Evolutionary conservation across 2,329 filamentous ascomycete species (phyloP), one percentile per base, ranked within the genome.

Genomic region (Thermothelomyces thermophilus): DNA sequence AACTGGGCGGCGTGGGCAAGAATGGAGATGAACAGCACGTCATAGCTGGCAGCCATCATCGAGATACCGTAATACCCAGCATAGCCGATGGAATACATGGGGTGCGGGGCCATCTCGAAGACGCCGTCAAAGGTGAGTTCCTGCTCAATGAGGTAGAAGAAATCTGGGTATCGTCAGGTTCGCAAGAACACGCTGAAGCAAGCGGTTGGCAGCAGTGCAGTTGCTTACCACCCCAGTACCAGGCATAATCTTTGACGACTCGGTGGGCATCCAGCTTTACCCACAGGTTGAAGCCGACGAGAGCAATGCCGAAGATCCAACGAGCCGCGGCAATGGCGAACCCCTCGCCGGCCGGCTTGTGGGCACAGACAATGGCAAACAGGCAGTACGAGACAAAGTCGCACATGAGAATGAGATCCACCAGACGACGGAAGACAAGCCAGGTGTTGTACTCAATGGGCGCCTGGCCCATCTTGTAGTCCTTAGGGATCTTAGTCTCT

Each of bases 371-470:
- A 60, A 95, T 81, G 59, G 93, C 91, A 72, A 97, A 98, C 51
- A 96, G 81, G 68, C 88, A 93, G 75, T 97, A 98, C 42, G 91
- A 95, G 56, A 87, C 84, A 68, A 98, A 98, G 72, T 98, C 93
- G 75, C 90, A 96, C 90, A 98, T 95, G 64, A 98, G 75, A 65
- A 97, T 96, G 66, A 98, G 73, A 72, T 98, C 93, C 64, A 97
- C 93, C 28, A 97, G 80, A 61, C 93, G 84, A 60, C 93, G 85
- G 73, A 98, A 98, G 59, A 96, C 82, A 50, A 98, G 79, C 93
- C 93, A 98, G 36, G 93, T 95, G 72, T 98, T 98, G 79, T 97
- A 98, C 77, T 98, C 93, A 67, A 97, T 76, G 14, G 93, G 93
- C 0, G 91, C 91, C 60, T 87, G 80, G 61, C 95, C 90, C 64